Conservation (phyloP, 2,329 filamentous ascomycete species). For the Aureobasidium sp. region DNA sequence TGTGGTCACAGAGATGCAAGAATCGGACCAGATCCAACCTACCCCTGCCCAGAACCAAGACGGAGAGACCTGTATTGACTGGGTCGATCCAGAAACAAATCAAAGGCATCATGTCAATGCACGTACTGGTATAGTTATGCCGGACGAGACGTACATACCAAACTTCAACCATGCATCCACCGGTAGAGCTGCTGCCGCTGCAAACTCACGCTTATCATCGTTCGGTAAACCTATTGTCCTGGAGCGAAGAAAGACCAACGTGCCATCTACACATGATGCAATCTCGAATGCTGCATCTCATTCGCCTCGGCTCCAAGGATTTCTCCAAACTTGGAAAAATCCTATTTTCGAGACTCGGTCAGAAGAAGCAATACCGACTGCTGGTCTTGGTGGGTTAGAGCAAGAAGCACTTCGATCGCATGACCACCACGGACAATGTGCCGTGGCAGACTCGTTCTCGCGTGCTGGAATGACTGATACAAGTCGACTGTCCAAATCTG, state of each 20-base stretch:
- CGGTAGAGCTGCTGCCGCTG: conserved; percentile 17
- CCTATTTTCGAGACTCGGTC: conserved; percentile 57
- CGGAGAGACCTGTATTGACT: conserved; percentile 31
- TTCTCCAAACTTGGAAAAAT: conserved; percentile 64
- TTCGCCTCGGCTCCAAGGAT: conserved; percentile 46
- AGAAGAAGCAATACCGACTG: conserved; percentile 16
- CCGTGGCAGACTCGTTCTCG: conserved; percentile 14
- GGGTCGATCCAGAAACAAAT: conserved; percentile 54
- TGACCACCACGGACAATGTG: background rate
- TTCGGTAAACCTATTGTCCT: conserved; percentile 28
- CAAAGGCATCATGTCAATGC: conserved; percentile 43
- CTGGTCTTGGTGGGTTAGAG: background rate
- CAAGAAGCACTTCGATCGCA: background rate
- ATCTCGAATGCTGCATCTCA: background rate
- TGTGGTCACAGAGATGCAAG: background rate
- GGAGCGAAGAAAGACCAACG: conserved; percentile 14
- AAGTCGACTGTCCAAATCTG: conserved; percentile 49
- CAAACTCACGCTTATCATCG: conserved; percentile 19
- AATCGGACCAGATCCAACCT: too few relatives aligned
- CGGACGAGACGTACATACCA: background rate
- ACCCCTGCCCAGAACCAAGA: background rate
- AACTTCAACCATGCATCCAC: too few relatives aligned
- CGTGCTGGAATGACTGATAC: conserved; percentile 12
- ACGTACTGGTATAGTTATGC: conserved; percentile 42
- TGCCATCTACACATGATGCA: background rate